phyloP scores from a whole-genome alignment of 441 rosid species.

The Syzygium malaccense region DNA sequence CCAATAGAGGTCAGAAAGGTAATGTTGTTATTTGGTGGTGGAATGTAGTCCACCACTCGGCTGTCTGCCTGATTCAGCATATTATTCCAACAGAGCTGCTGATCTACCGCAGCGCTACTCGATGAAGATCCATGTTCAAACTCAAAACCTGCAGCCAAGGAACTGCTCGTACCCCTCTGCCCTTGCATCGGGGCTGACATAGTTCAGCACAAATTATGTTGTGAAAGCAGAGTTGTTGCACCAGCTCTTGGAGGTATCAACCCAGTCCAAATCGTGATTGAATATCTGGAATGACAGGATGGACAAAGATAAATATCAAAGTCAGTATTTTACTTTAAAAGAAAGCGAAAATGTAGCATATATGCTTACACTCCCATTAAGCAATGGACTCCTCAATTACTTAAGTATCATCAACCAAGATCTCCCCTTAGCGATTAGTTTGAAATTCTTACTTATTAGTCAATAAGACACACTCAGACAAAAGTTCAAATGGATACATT shows the following conservation, averaged over 20 bases:
- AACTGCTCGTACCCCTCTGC: conserved; percentile 10
- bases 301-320: neutral
- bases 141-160: conserved; percentile 11
- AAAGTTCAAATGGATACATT: neutral
- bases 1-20: conserved; percentile 3
- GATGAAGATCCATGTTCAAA: conserved; percentile 12
- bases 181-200: conserved; percentile 7
- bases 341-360: neutral
- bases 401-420: neutral
- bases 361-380: neutral
- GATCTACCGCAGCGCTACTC: conserved; percentile 4
- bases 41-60: conserved; percentile 1
- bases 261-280: neutral
- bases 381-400: neutral
- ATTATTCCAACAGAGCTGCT: conserved; percentile 8
- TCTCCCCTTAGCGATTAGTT: neutral
- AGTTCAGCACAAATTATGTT: neutral
- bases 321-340: neutral
- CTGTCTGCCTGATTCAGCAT: neutral
- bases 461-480: neutral
- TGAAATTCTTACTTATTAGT: neutral
- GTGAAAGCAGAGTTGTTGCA: neutral
- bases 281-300: neutral
- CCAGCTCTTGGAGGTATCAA: neutral
- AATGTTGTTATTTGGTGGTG: neutral